Evolutionary conservation across 2,329 filamentous ascomycete species (phyloP).

Genomic region (Pseudogymnoascus verrucosus): DNA sequence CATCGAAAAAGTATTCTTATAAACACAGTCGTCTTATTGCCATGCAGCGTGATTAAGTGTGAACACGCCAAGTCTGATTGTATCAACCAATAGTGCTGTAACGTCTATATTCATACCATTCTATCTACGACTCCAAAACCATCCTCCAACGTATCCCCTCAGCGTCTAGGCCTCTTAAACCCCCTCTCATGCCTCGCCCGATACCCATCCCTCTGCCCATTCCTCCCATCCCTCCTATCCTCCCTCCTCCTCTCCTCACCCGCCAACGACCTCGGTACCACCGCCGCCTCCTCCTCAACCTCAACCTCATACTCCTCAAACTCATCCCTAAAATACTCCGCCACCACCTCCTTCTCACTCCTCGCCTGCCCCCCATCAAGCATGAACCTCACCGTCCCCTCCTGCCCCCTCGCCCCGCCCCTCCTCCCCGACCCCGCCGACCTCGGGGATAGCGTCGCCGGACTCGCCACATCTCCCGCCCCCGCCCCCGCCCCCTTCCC

Average conservation of each 20-base stretch:
- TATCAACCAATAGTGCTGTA: not conserved
- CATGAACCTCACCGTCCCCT: conserved; percentile 82
- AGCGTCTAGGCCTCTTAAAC: not conserved
- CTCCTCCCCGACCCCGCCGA: no score
- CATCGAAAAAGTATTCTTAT: not conserved
- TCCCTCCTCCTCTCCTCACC: not conserved
- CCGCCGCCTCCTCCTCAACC: conserved; percentile 49
- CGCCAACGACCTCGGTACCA: not conserved
- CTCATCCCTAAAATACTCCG: conserved; percentile 62
- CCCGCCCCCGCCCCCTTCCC: no score
- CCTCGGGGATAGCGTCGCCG: no score
- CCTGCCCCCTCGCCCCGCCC: conserved; percentile 39
- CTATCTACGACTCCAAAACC: not conserved
- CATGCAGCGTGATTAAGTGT: not conserved
- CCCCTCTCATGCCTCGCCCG: not conserved
- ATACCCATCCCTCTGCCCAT: not conserved
- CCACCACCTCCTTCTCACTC: conserved; percentile 60
- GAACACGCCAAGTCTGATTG: not conserved
- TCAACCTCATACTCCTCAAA: conserved; percentile 73
- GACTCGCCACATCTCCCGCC: no score
- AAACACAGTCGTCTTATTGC: not conserved
- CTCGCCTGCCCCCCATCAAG: conserved; percentile 70
- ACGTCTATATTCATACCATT: not conserved
- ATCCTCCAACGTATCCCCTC: not conserved
- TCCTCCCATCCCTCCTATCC: conserved; percentile 1